Conservation (phyloP, 306 rosid species). For the Clitoria ternatea region DNA sequence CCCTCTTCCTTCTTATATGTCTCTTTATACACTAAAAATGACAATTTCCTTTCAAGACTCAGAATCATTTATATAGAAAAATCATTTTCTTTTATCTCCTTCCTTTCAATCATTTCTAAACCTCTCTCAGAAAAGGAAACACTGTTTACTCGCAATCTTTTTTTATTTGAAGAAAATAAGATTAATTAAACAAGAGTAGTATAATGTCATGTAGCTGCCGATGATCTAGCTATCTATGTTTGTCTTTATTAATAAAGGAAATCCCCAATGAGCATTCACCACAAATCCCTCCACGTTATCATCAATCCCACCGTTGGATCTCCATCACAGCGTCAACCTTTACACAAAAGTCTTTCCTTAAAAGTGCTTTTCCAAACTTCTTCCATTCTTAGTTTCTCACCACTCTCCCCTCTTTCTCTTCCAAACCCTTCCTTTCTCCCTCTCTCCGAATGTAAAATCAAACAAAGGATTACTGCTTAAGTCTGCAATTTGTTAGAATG, state of each 20-base stretch:
- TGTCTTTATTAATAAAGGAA: slow-evolving; percentile 31
- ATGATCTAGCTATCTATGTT: background rate
- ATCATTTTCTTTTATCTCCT: too few species aligned
- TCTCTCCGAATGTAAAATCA: background rate
- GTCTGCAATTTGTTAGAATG: slow-evolving; percentile 38
- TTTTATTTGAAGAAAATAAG: too few species aligned
- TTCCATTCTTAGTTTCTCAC: background rate
- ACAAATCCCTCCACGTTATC: slow-evolving; percentile 40
- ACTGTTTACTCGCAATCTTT: background rate
- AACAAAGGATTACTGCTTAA: background rate
- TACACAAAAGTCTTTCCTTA: slow-evolving; percentile 12
- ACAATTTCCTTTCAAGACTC: too few species aligned
- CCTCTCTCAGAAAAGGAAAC: background rate
- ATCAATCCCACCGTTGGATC: slow-evolving; percentile 45
- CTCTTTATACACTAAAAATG: too few species aligned
- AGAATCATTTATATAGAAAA: too few species aligned
- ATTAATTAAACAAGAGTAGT: too few species aligned
- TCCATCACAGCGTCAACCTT: slow-evolving; percentile 21
- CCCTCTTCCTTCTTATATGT: too few species aligned
- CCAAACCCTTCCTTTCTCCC: background rate
- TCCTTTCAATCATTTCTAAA: too few species aligned
- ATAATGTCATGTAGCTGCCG: slow-evolving; percentile 32
- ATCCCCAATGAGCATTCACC: slow-evolving; percentile 30
- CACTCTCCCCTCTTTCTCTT: background rate
- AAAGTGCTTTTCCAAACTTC: slow-evolving; percentile 25